Evolutionary conservation across 148 eudicot species (phyloP).

Genomic region (Rhododendron simsii): DNA sequence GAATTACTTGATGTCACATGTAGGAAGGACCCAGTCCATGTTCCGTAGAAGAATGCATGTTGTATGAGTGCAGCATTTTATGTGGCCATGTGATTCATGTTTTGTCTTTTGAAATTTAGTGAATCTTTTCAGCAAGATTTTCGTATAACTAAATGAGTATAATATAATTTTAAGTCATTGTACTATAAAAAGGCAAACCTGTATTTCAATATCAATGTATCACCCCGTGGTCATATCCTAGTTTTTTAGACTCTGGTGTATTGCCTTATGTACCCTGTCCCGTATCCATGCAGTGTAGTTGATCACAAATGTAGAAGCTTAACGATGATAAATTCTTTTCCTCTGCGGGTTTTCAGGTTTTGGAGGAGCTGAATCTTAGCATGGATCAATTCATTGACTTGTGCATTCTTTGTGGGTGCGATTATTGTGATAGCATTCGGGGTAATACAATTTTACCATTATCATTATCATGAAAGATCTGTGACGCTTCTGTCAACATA

Average conservation of each 20-base stretch:
- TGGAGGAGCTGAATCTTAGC: slow-evolving; percentile 82
- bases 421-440: slow-evolving; percentile 92
- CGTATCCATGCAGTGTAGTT: neutral
- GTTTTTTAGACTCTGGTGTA: neutral
- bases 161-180: neutral
- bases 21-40: neutral
- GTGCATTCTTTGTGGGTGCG: slow-evolving; percentile 97
- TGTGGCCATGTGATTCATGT: neutral
- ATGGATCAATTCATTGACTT: slow-evolving; percentile 99
- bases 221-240: neutral
- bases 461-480: neutral
- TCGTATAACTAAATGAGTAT: neutral
- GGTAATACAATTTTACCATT: slow-evolving; percentile 37
- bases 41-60: neutral
- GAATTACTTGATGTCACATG: neutral
- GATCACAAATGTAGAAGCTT: neutral
- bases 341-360: slow-evolving; percentile 42
- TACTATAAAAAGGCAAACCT: neutral
- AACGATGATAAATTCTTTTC: neutral
- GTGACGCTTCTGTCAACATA: neutral
- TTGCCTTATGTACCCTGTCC: neutral
- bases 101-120: neutral
- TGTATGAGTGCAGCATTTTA: neutral
- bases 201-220: neutral
- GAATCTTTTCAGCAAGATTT: neutral